Evolutionary conservation across 2,329 filamentous ascomycete genomes (phyloP).

Genomic region (Gliomastix tumulicola): DNA sequence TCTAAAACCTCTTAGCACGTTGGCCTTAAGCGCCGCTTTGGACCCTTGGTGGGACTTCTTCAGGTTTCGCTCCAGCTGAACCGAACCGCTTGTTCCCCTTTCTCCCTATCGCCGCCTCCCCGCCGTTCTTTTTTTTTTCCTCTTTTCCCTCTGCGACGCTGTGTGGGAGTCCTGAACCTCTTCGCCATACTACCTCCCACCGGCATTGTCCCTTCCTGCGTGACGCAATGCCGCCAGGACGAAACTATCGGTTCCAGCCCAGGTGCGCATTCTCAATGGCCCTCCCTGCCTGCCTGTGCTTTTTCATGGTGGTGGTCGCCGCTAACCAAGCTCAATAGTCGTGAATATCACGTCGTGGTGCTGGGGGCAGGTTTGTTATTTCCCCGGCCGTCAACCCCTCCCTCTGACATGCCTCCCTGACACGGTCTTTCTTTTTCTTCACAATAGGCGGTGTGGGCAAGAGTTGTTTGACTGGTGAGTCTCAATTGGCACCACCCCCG

Average conservation of each 20-base stretch:
- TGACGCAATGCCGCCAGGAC: conserved; percentile 1
- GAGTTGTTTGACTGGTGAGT: conserved; percentile 80
- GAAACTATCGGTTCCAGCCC: conserved; percentile 9
- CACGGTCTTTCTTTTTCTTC: too few relatives aligned
- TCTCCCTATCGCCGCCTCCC: too few relatives aligned
- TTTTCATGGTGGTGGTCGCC: background rate
- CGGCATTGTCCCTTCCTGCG: background rate
- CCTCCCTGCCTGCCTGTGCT: background rate
- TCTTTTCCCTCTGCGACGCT: background rate
- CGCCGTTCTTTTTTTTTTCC: background rate
- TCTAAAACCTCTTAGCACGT: too few relatives aligned
- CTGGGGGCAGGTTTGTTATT: conserved; percentile 68
- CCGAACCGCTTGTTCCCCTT: too few relatives aligned
- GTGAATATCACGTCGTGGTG: conserved; percentile 78
- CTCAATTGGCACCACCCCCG: background rate
- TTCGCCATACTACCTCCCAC: too few relatives aligned
- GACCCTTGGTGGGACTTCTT: too few relatives aligned
- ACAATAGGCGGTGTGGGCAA: conserved; percentile 77
- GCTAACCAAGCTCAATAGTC: conserved; percentile 32
- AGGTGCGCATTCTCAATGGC: conserved; percentile 5
- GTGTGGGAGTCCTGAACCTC: too few relatives aligned
- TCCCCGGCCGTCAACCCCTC: too few relatives aligned
- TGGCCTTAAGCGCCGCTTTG: too few relatives aligned
- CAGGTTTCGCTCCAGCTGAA: too few relatives aligned
- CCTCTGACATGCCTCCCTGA: too few relatives aligned